A percentile compares a stretch with the other conserved stretches of the same genome.
Evolutionary conservation across 768 basidiomycete species (phyloP).

Genomic region (Cystofilobasidium bisporidii): DNA sequence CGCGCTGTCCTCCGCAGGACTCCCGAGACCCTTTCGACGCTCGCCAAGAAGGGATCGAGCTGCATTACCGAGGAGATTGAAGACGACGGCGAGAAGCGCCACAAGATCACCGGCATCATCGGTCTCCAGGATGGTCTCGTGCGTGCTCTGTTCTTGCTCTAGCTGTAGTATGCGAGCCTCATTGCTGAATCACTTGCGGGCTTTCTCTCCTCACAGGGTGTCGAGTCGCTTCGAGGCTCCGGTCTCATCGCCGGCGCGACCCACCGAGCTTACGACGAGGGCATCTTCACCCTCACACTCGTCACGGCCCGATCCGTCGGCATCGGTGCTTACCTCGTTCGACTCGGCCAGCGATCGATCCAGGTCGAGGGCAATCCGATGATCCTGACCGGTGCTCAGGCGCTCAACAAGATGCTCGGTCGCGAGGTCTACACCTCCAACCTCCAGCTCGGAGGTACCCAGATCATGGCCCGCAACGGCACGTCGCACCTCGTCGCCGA

Average conservation of each 20-base stretch:
- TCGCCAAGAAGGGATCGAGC: constrained; percentile 38
- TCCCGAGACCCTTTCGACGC: constrained; percentile 26
- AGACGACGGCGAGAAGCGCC: constrained; percentile 72
- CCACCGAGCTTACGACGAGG: constrained; percentile 91
- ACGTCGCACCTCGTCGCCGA: constrained; percentile 90
- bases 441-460: constrained; percentile 96
- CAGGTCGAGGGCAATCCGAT: constrained; percentile 99
- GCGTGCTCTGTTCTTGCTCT: background rate
- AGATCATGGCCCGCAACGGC: constrained; percentile 99
- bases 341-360: constrained; percentile 91
- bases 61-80: constrained; percentile 76
- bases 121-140: constrained; percentile 65
- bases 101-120: constrained; percentile 93
- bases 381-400: constrained; percentile 92
- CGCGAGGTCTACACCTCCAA: constrained; percentile 99
- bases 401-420: constrained; percentile 96
- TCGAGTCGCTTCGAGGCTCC: constrained; percentile 89
- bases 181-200: background rate
- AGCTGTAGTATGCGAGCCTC: no score
- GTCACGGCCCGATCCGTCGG: constrained; percentile 98
- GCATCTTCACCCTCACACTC: constrained; percentile 95
- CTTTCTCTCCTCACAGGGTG: constrained; percentile 46
- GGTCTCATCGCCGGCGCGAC: constrained; percentile 98
- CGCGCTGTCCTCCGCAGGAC: background rate
- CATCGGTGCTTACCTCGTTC: constrained; percentile 97